Evolutionary conservation across 352 stramenopile species (phyloP).

Genomic region (Pythium rishiriense): DNA sequence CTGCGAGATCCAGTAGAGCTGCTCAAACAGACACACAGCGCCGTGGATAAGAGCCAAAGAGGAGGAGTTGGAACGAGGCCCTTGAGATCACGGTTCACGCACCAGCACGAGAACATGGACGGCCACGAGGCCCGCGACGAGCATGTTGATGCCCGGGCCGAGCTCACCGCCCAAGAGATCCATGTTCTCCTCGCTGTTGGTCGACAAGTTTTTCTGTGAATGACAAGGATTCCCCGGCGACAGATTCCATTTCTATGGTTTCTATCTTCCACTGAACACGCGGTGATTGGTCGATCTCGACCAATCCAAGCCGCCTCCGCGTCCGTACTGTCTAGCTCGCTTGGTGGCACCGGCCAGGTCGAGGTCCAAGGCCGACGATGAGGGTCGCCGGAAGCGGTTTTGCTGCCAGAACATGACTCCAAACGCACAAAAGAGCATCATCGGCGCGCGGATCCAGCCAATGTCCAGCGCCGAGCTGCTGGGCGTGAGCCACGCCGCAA

Average conservation of each 20-base stretch:
- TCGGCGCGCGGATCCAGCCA: slow-evolving; percentile 37
- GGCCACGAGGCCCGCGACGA: slow-evolving; percentile 65
- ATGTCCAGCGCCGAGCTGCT: slow-evolving; percentile 31
- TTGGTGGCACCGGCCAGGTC: slow-evolving; percentile 5
- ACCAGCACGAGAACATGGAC: slow-evolving; percentile 78
- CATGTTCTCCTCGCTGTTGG: slow-evolving; percentile 14
- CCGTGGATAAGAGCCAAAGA: background rate
- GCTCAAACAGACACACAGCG: slow-evolving; percentile 1
- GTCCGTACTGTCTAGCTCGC: slow-evolving; percentile 10
- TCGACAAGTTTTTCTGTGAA: background rate
- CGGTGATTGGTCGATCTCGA: slow-evolving; percentile 25
- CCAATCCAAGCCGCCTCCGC: slow-evolving; percentile 17
- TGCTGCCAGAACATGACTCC: slow-evolving; percentile 51
- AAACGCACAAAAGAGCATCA: slow-evolving; percentile 43
- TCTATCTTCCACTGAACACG: slow-evolving; percentile 18
- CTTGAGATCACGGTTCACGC: slow-evolving; percentile 9
- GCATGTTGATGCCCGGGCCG: slow-evolving; percentile 51
- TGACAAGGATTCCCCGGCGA: background rate
- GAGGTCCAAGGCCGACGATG: slow-evolving; percentile 7
- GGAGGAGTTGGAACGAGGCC: no score
- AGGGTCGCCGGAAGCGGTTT: slow-evolving; percentile 13
- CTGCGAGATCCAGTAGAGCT: slow-evolving; percentile 69
- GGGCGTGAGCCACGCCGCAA: slow-evolving; percentile 28
- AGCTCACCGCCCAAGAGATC: slow-evolving; percentile 32
- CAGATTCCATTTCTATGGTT: slow-evolving; percentile 14